These are phyloP conservation scores for Emmonsia crescens DNA, from an alignment of 2,329 filamentous ascomycete genomes.

Conservation along the genomic window DNA sequence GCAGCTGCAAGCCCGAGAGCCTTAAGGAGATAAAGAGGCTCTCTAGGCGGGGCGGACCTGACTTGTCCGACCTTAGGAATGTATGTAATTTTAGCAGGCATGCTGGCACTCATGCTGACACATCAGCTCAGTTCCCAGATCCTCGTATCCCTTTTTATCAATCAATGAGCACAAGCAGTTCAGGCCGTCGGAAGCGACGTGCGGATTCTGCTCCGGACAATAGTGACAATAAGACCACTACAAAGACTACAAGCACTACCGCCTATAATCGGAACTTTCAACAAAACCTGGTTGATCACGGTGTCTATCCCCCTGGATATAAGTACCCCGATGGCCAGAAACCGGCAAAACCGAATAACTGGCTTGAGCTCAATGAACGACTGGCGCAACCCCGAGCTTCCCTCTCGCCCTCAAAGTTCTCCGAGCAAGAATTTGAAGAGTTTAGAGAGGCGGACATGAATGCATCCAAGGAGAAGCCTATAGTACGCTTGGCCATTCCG, in stretches of 20 bases:
- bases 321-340: constrained; percentile 15
- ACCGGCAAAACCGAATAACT: constrained; percentile 21
- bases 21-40: background rate
- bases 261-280: constrained; percentile 27
- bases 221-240: constrained; percentile 2
- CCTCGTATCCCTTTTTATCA: background rate
- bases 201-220: constrained; percentile 3
- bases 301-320: constrained; percentile 21
- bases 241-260: too few species aligned
- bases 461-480: constrained; percentile 27
- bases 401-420: constrained; percentile 28
- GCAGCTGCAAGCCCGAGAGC: background rate
- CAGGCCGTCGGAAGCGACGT: constrained; percentile 2
- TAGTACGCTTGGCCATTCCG: constrained; percentile 22
- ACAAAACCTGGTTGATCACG: constrained; percentile 27
- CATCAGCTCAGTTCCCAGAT: background rate
- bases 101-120: background rate
- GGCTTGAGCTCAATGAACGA: constrained; percentile 19
- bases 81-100: too few species aligned
- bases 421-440: constrained; percentile 22
- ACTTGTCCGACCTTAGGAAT: too few species aligned
- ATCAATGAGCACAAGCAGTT: too few species aligned
- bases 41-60: background rate
- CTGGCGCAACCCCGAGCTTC: constrained; percentile 21
- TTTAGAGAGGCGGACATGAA: too few species aligned